Percentiles rank a stretch among this genome's conserved stretches.
phyloP scores from a whole-genome alignment of 176 grass and related monocot species.

The Carex littledalei region DNA sequence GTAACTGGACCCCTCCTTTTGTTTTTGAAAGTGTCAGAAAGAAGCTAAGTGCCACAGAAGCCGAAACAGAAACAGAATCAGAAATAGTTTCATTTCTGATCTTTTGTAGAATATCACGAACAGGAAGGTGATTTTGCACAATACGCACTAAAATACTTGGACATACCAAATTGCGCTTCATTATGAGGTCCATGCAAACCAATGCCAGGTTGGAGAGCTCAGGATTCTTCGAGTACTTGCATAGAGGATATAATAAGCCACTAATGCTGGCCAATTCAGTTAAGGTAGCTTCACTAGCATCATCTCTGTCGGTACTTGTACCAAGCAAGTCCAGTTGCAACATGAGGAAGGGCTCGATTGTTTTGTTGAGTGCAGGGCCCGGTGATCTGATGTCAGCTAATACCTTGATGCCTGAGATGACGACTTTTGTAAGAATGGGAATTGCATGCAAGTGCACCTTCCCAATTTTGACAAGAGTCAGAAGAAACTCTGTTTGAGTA shows the following conservation, averaged over 20 bases:
- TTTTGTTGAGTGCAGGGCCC: conserved; percentile 40
- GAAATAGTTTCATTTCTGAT: conserved; percentile 33
- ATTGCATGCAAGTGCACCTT: conserved; percentile 32
- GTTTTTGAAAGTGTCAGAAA: conserved; percentile 71
- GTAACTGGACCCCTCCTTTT: conserved; percentile 84
- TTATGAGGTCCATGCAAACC: conserved; percentile 71
- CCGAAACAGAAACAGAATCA: conserved; percentile 15
- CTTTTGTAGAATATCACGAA: conserved; percentile 62
- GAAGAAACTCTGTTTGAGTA: conserved; percentile 61
- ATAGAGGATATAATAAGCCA: conserved; percentile 65
- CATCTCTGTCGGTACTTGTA: conserved; percentile 34
- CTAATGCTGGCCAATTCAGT: conserved; percentile 45
- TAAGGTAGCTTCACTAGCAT: conserved; percentile 40
- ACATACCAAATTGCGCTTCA: conserved; percentile 49
- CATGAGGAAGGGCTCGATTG: conserved; percentile 59
- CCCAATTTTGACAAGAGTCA: conserved; percentile 38
- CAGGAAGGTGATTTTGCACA: conserved; percentile 66
- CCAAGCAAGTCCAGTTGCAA: conserved; percentile 48
- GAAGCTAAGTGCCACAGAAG: conserved; percentile 61
- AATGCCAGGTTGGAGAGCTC: conserved; percentile 60
- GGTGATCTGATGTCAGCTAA: conserved; percentile 55
- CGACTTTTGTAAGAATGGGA: conserved; percentile 51
- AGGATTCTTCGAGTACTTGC: conserved; percentile 62
- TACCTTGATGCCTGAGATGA: conserved; percentile 37
- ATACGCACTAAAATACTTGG: conserved; percentile 53